Evolutionary conservation across 768 basidiomycete genomes (phyloP).

Genomic region (Termitomyces bulborhizus): DNA sequence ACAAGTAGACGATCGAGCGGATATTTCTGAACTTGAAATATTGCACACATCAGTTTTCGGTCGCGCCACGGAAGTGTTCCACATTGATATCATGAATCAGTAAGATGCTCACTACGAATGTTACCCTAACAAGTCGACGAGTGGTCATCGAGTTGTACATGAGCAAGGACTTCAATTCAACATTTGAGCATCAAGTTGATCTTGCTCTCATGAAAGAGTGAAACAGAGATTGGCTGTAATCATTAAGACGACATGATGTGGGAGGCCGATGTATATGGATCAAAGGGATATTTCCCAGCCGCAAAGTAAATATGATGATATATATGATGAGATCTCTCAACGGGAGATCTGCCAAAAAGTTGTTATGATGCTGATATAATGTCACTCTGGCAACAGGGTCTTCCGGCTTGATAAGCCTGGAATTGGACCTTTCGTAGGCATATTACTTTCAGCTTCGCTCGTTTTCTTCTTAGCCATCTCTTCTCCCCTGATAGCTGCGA

Average conservation of each 20-base stretch:
- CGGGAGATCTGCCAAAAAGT: too few relatives aligned
- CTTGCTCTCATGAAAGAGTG: background rate
- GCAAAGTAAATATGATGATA: too few relatives aligned
- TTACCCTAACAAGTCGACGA: background rate
- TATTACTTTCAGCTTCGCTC: background rate
- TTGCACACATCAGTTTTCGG: background rate
- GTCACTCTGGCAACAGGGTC: background rate
- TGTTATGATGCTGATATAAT: background rate
- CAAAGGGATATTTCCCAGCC: too few relatives aligned
- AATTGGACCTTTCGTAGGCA: background rate
- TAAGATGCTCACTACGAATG: background rate
- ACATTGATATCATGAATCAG: background rate
- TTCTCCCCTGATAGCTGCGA: constrained; percentile 8
- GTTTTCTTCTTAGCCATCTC: constrained; percentile 1
- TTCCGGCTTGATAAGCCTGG: too few relatives aligned
- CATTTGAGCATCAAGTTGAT: background rate
- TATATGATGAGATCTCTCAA: too few relatives aligned
- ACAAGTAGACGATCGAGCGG: background rate
- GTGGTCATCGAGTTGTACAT: background rate
- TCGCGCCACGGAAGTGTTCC: background rate
- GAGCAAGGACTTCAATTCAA: background rate
- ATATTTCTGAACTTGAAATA: background rate
- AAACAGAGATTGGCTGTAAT: background rate
- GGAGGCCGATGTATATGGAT: too few relatives aligned
- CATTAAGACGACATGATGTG: too few relatives aligned